A percentile compares a stretch with the other conserved stretches of the same genome.
phyloP scores from a whole-genome alignment of 176 grass and related monocot species.

The Pharus latifolius region DNA sequence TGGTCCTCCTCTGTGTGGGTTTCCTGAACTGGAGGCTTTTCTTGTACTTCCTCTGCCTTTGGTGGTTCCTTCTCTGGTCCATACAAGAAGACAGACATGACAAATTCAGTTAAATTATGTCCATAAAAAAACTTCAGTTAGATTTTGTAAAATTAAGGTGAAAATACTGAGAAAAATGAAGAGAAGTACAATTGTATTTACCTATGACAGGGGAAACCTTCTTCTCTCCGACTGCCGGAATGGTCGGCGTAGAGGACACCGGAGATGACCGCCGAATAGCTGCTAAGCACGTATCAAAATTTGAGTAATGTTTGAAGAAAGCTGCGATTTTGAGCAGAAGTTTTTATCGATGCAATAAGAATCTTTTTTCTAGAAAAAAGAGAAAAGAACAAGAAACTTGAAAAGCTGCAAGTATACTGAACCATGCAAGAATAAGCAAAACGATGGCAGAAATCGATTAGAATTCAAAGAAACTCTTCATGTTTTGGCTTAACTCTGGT shows the following conservation, averaged over 20 bases:
- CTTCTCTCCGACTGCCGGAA: slow-evolving; percentile 20
- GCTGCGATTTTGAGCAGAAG: neutral
- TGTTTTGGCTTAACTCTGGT: neutral
- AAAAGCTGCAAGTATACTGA: no score
- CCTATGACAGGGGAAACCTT: slow-evolving; percentile 24
- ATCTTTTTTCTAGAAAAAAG: no score
- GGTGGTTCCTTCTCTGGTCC: slow-evolving; percentile 26
- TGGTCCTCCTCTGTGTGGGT: neutral
- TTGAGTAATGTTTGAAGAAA: no score
- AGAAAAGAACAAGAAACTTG: neutral
- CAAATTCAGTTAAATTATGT: neutral
- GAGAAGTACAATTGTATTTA: neutral
- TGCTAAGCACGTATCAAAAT: neutral
- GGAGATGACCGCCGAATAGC: slow-evolving; percentile 43
- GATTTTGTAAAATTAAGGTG: neutral
- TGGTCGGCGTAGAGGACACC: neutral
- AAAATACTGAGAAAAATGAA: neutral
- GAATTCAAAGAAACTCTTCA: neutral
- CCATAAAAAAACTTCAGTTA: neutral
- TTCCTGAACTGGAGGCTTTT: neutral
- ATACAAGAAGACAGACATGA: neutral
- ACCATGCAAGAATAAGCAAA: neutral
- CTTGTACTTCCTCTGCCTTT: neutral
- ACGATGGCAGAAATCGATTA: no score
- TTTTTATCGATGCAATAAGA: neutral